A percentile compares a stretch with the other conserved stretches of the same genome.
Conservation (phyloP, 1,139 yeast species). For the Geotrichum macrosporum region DNA sequence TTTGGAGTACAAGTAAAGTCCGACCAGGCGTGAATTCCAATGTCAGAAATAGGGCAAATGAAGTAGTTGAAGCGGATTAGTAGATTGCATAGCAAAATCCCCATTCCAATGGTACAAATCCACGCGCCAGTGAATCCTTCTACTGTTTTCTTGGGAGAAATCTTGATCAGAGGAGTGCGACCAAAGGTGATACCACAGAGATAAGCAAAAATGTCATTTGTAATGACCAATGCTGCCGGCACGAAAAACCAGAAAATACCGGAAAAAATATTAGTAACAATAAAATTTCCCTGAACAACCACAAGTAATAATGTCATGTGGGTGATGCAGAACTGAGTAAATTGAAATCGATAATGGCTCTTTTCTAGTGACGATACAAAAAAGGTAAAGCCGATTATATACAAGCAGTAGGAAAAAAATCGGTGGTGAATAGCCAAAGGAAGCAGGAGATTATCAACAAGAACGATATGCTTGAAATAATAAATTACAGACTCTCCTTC, state of each 20-base stretch:
- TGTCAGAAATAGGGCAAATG: slow-evolving; percentile 79
- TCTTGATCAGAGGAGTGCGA: slow-evolving; percentile 81
- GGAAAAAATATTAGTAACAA: slow-evolving; percentile 80
- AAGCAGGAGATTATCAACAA: slow-evolving; percentile 42
- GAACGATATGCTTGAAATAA: slow-evolving; percentile 49
- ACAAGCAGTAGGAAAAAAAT: slow-evolving; percentile 76
- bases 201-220: slow-evolving; percentile 94
- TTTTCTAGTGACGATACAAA: slow-evolving; percentile 87
- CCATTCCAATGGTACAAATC: slow-evolving; percentile 82
- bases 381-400: slow-evolving; percentile 81
- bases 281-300: slow-evolving; percentile 90
- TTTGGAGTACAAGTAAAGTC: slow-evolving; percentile 74
- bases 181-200: slow-evolving; percentile 97
- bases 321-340: slow-evolving; percentile 87
- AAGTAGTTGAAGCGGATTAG: slow-evolving; percentile 66
- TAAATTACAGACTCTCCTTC: slow-evolving; percentile 81
- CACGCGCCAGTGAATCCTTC: slow-evolving; percentile 98
- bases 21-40: slow-evolving; percentile 55
- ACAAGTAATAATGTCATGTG: slow-evolving; percentile 90
- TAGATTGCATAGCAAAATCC: slow-evolving; percentile 59
- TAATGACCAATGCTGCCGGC: slow-evolving; percentile 87
- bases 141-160: slow-evolving; percentile 94
- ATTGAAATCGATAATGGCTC: slow-evolving; percentile 86
- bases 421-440: slow-evolving; percentile 65
- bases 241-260: slow-evolving; percentile 94